These are phyloP conservation scores for Phytophthora nicotianae DNA, from an alignment of 352 stramenopile genomes.

Conservation along the genomic window DNA sequence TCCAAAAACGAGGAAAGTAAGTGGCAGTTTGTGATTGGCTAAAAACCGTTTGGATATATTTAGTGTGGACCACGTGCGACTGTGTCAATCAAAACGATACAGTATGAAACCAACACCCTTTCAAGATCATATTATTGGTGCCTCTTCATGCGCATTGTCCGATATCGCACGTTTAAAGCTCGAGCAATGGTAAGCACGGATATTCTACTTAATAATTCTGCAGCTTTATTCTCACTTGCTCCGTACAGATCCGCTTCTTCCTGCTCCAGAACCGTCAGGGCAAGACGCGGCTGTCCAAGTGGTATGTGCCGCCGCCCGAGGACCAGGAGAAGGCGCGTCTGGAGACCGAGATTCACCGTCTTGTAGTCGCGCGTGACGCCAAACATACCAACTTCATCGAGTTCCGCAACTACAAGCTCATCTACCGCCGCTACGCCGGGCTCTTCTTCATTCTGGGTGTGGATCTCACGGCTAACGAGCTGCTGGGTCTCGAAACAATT, in stretches of 20 bases:
- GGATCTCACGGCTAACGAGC: constrained; percentile 97
- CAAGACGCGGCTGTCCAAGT: constrained; percentile 99
- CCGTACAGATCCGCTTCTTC: constrained; percentile 95
- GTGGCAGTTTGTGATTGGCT: constrained; percentile 21
- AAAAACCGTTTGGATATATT: background rate
- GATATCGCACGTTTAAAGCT: background rate
- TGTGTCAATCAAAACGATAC: background rate
- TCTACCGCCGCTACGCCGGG: constrained; percentile 98
- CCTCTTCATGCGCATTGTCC: constrained; percentile 18
- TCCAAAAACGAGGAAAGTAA: constrained; percentile 4
- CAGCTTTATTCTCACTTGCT: constrained; percentile 5
- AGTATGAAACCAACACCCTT: constrained; percentile 2
- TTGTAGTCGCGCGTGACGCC: constrained; percentile 87
- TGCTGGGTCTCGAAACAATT: constrained; percentile 98
- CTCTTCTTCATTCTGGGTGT: constrained; percentile 99
- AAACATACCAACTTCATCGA: constrained; percentile 97
- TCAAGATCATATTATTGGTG: constrained; percentile 7
- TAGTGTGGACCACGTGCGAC: background rate
- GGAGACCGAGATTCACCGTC: constrained; percentile 91
- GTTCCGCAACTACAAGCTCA: constrained; percentile 99
- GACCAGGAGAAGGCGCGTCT: constrained; percentile 86
- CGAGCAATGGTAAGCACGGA: constrained; percentile 19
- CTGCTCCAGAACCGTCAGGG: constrained; percentile 98
- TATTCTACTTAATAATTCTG: background rate
- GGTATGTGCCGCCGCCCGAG: constrained; percentile 92